Percentiles rank a stretch among this genome's conserved stretches.
Conservation (phyloP, 352 stramenopile species). For the Elongisporangium anandrum region DNA sequence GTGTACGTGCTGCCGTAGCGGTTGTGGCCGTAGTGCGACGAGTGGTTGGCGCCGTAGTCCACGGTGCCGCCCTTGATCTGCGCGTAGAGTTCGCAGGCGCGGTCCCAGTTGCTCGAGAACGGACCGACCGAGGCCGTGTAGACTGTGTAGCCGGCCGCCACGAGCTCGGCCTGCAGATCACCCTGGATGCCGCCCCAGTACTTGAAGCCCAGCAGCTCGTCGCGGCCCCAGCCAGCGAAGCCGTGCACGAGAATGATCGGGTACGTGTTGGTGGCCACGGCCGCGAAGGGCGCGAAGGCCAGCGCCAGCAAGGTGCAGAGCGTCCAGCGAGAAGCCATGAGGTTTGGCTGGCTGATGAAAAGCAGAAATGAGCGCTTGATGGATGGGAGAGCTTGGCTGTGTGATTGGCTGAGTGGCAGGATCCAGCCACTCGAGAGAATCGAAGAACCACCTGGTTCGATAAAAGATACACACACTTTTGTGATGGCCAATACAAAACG, state of each 20-base stretch:
- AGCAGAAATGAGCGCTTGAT: neutral
- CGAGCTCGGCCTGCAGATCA: slow-evolving; percentile 36
- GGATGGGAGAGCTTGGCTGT: too few relatives aligned
- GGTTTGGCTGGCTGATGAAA: neutral
- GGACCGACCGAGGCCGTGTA: slow-evolving; percentile 46
- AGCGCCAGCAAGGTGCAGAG: neutral
- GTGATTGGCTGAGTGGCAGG: neutral
- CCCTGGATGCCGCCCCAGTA: slow-evolving; percentile 54
- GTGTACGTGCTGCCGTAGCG: slow-evolving; percentile 38
- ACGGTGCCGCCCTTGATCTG: slow-evolving; percentile 48
- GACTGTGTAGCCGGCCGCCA: slow-evolving; percentile 33
- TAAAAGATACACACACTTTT: neutral
- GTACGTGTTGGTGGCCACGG: slow-evolving; percentile 23
- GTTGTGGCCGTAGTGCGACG: slow-evolving; percentile 23
- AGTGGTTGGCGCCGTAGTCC: slow-evolving; percentile 44
- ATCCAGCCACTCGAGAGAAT: neutral
- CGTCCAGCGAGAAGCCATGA: neutral
- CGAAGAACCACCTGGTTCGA: neutral
- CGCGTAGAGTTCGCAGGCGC: slow-evolving; percentile 55
- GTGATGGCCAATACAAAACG: neutral
- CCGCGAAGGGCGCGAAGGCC: neutral
- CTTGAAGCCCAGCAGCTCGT: slow-evolving; percentile 36
- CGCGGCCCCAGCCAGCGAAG: slow-evolving; percentile 35
- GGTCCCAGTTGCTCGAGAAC: slow-evolving; percentile 61
- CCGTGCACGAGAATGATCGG: slow-evolving; percentile 52